Evolutionary conservation across 495 filamentous ascomycete genomes (phyloP), one percentile per base, ranked within the genome.

Genomic region (Penicillium odoratum): DNA sequence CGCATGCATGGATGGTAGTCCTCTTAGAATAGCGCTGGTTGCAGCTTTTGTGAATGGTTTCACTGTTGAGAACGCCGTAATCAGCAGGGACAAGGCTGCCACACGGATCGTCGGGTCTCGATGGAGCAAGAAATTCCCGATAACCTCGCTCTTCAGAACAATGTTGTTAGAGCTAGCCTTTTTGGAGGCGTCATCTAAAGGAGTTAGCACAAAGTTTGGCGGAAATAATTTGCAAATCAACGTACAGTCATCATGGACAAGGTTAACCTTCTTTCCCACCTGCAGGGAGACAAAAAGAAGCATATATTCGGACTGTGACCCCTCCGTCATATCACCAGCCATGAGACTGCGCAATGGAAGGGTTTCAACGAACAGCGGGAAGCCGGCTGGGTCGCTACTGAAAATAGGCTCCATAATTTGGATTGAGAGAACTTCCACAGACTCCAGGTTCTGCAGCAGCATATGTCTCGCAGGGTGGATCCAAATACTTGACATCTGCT

Each of bases 331-430:
- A n/a, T 74, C 66, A 21, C 75, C 74, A 11, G 75, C 69, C 15
- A 72, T 64, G 21, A 79, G 68, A 29, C 57, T 74, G 7, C 73
- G 60, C n/a, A 79, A 48, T 13, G 74, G 75, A 8, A 82, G 60
- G 1, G 61, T 70, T 26, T 81, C 64, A 7, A 92, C 68, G 57
- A 95, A 88, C 0, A 44, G 40, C 25, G 77, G 52, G 36, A 87
- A 88, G 0, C 81, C 80, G 15, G 58, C 46, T 5, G 79, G 61
- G 57, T 86, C 84, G 21, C 79, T 65, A 57, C 76, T 83, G 68
- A 96, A 91, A 11, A 96, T 70, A 1, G 83, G 80, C 0, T 88
- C 80, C 21, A 96, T 82, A n/a, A 92, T 76, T 69, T 93, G 87
- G 43, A 80, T 82, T 56, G 87, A 89, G 46, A 92, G 78, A 47